Conservation (phyloP, 805 yeast species). For the Jamesozyma jinghongensis region DNA sequence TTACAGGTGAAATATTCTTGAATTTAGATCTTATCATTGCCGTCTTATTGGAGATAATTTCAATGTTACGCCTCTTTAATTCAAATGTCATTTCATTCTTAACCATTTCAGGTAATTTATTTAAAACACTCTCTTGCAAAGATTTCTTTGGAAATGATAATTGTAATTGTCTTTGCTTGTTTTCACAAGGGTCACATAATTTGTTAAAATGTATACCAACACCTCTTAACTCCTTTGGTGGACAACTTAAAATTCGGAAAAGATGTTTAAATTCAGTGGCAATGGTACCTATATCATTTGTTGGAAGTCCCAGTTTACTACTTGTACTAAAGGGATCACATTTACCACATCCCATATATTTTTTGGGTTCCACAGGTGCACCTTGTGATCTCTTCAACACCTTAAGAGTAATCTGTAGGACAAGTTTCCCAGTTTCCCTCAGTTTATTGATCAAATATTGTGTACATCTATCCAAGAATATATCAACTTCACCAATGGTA, state of each 20-base stretch:
- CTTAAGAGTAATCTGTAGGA: constrained; percentile 54
- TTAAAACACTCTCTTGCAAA: neutral
- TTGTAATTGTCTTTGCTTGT: constrained; percentile 24
- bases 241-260: constrained; percentile 47
- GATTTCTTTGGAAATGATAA: constrained; percentile 27
- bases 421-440: constrained; percentile 37
- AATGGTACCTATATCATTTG: constrained; percentile 52
- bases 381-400: constrained; percentile 52
- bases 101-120: constrained; percentile 10
- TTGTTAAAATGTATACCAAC: constrained; percentile 61
- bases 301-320: constrained; percentile 49
- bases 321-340: constrained; percentile 59
- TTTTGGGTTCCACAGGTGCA: constrained; percentile 71
- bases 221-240: constrained; percentile 67
- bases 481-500: constrained; percentile 49
- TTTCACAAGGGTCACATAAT: constrained; percentile 34
- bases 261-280: constrained; percentile 50
- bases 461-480: constrained; percentile 49
- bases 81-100: constrained; percentile 12
- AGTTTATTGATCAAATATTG: constrained; percentile 52
- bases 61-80: constrained; percentile 8
- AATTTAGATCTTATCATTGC: neutral
- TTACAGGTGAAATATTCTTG: constrained; percentile 20
- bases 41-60: neutral
- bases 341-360: constrained; percentile 75